These are phyloP conservation scores for Gaeumannomyces sp. DNA, from an alignment of 2,329 filamentous ascomycete genomes.

Conservation along the genomic window DNA sequence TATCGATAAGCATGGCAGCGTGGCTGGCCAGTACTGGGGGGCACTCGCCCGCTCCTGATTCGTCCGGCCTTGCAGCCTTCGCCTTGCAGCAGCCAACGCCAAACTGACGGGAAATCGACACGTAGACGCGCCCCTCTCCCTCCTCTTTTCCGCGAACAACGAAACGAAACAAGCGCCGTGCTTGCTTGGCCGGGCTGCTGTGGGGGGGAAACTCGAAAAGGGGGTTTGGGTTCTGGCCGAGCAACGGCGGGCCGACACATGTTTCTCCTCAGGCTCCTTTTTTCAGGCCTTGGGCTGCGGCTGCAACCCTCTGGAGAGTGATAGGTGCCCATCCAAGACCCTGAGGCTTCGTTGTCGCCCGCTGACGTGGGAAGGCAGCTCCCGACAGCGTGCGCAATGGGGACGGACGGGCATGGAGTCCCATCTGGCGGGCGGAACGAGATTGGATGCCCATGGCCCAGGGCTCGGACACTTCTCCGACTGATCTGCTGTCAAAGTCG, in stretches of 20 bases:
- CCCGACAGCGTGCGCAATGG: no score
- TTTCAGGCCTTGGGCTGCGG: background rate
- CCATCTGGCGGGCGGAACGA: background rate
- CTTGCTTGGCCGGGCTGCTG: slow-evolving; percentile 8
- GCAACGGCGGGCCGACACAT: background rate
- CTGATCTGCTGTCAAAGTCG: background rate
- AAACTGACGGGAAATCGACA: slow-evolving; percentile 21
- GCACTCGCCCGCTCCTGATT: slow-evolving; percentile 8
- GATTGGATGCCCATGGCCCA: background rate
- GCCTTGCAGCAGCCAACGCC: slow-evolving; percentile 14
- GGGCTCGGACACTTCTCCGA: background rate
- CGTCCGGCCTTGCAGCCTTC: slow-evolving; percentile 10
- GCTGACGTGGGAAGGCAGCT: background rate
- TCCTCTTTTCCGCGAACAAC: slow-evolving; percentile 7
- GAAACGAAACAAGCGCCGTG: slow-evolving; percentile 15
- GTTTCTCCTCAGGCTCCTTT: background rate
- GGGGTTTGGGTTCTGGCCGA: background rate
- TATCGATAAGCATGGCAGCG: slow-evolving; percentile 21
- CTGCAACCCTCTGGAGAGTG: background rate
- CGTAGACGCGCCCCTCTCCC: slow-evolving; percentile 17
- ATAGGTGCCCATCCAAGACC: background rate
- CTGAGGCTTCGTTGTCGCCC: background rate
- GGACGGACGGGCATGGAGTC: background rate
- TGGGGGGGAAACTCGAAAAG: background rate
- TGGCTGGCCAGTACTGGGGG: background rate